Conservation (phyloP, 495 filamentous ascomycete genomes). For the Terfezia boudieri region DNA sequence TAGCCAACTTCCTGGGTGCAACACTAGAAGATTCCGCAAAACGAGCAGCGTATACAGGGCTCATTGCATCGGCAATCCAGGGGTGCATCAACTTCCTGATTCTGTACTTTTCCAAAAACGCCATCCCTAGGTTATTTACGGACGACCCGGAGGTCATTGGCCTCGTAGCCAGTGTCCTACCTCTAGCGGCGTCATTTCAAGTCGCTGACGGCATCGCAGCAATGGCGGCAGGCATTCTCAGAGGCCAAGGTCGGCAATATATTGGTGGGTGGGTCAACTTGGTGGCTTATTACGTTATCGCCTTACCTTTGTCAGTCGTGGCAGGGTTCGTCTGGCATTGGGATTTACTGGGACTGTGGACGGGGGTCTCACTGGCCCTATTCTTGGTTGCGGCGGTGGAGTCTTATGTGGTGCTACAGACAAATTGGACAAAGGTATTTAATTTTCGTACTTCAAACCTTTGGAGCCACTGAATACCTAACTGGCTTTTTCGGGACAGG, state of each 20-base stretch:
- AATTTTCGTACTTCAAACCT: constrained; percentile 2
- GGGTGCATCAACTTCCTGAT: constrained; percentile 56
- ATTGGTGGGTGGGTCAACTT: constrained; percentile 75
- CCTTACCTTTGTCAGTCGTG: constrained; percentile 61
- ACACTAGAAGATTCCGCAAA: constrained; percentile 46
- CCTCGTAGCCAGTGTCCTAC: constrained; percentile 48
- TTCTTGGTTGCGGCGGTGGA: constrained; percentile 21
- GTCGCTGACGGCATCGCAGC: constrained; percentile 61
- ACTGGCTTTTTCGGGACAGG: too few relatives aligned
- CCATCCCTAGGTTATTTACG: constrained; percentile 61
- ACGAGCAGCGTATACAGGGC: constrained; percentile 33
- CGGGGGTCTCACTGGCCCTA: constrained; percentile 51
- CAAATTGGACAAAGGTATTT: constrained; percentile 15
- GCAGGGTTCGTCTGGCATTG: constrained; percentile 49
- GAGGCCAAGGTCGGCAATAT: constrained; percentile 55
- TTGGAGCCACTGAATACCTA: not conserved
- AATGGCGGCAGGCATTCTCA: constrained; percentile 59
- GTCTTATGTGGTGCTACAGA: constrained; percentile 7
- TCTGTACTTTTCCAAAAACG: constrained; percentile 36
- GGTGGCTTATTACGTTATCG: constrained; percentile 64
- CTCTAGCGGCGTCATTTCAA: constrained; percentile 68
- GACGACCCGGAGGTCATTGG: constrained; percentile 54
- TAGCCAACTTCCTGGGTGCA: constrained; percentile 47
- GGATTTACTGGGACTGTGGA: constrained; percentile 60
- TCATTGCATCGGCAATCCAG: constrained; percentile 40